These are phyloP conservation scores for Macaranga tanarius DNA, from an alignment of 441 rosid genomes.

Conservation along the genomic window DNA sequence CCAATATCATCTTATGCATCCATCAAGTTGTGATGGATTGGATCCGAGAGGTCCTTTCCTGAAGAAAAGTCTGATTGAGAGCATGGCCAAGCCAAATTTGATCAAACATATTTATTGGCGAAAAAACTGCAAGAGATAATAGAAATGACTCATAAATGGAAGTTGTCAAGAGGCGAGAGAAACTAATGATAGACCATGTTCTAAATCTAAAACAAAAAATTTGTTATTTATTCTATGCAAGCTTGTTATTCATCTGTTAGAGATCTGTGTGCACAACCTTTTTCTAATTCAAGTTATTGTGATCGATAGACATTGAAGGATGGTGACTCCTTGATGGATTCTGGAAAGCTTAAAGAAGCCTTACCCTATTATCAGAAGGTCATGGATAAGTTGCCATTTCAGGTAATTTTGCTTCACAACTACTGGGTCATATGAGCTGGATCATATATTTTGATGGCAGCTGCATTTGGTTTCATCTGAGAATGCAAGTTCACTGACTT, in stretches of 20 bases:
- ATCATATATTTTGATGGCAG: background rate
- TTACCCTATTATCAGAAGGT: conserved; percentile 59
- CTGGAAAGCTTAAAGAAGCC: conserved; percentile 78
- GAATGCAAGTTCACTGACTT: background rate
- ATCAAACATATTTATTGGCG: too few species aligned
- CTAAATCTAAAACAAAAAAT: too few species aligned
- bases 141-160: too few species aligned
- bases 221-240: too few species aligned
- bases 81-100: too few species aligned
- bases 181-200: too few species aligned
- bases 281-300: conserved; percentile 21
- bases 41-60: background rate
- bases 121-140: too few species aligned
- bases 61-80: too few species aligned
- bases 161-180: too few species aligned
- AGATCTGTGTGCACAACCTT: background rate
- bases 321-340: conserved; percentile 75
- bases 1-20: background rate
- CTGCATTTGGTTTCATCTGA: conserved; percentile 2
- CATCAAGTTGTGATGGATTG: background rate
- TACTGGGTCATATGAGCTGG: background rate
- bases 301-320: conserved; percentile 58
- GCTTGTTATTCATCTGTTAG: too few species aligned
- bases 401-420: conserved; percentile 44
- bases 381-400: conserved; percentile 63